Base-by-base conservation (phyloP, 495 filamentous ascomycete species). In the Tuber indicum region DNA sequence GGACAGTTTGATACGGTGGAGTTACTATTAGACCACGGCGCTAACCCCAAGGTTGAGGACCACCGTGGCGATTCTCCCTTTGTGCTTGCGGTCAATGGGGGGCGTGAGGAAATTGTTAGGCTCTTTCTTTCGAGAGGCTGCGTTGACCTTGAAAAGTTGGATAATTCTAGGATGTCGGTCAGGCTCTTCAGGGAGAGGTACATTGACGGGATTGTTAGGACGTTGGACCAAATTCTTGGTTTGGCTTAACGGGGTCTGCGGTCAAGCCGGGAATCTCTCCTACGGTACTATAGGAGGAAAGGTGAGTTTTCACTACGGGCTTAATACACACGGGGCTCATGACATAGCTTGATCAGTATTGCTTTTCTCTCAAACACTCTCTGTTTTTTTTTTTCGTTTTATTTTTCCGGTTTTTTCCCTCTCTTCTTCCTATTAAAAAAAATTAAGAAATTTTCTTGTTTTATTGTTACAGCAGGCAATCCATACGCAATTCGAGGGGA, bases 11-110 rank as follows among this genome's bases (percentile, higher is more conserved):
- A 70, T 10, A 66, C 76, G 8, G 80, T 71, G 26, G 17, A 62
- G 23, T 14, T 81, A 8, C 75, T 81, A n/a, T 26, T 82, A 2
- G 73, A 76, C 26, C 75, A 52, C 26, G 79, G 74, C 9, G 78
- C 76, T 8, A 70, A 80, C 7, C 70, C 79, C 14, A 76, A 49
- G 21, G 52, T 42, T 69, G 72, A 44, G 72, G 72, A 74, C 49
- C 72, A 49, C n/a, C 43, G 14, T 4, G 44, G 72, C 6, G 49
- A 49, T 44, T 44, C 44, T 14, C 72, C 72, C 32, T 49, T 74
- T 70, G 43, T 44, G 43, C 72, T 66, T 36, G 72, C 72, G n/a
- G 49, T 46, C 16, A 74, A 49, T 12, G 72, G 36, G 72, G 72
- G 72, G 19, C 72, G 62, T 26, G 72, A 46, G 43, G 36, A 23